phyloP scores from a whole-genome alignment of 768 basidiomycete species.

The Pleurotus platypus region DNA sequence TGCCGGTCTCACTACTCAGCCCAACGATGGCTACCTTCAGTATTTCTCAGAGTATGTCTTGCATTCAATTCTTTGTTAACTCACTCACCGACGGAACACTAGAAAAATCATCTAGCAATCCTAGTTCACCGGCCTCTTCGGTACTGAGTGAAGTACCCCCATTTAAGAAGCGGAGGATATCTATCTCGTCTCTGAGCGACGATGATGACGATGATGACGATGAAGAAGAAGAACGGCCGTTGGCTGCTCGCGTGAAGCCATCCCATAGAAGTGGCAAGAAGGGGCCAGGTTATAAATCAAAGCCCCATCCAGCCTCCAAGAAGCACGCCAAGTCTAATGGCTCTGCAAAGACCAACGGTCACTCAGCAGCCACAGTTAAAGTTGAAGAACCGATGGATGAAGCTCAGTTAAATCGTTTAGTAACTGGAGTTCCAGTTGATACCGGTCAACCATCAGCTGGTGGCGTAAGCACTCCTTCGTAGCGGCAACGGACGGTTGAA shows the following conservation, averaged over 20 bases:
- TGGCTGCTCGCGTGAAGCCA: constrained; percentile 41
- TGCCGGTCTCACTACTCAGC: constrained; percentile 47
- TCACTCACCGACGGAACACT: neutral
- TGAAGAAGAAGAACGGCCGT: constrained; percentile 57
- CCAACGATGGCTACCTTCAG: constrained; percentile 36
- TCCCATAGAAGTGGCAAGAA: constrained; percentile 50
- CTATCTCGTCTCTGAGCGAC: constrained; percentile 51
- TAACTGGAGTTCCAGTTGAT: constrained; percentile 79
- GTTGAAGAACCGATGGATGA: constrained; percentile 81
- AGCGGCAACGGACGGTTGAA: too few species aligned
- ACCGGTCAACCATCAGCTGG: constrained; percentile 41
- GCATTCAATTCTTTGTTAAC: constrained; percentile 1
- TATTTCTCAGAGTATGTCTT: constrained; percentile 46
- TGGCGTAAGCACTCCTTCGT: constrained; percentile 33
- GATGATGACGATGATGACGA: constrained; percentile 46
- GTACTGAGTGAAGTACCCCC: constrained; percentile 44
- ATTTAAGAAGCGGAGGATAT: constrained; percentile 50
- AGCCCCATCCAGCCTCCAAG: constrained; percentile 52
- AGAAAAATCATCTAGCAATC: neutral
- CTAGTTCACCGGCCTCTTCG: constrained; percentile 48
- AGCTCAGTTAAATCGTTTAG: constrained; percentile 69
- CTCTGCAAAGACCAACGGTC: constrained; percentile 26
- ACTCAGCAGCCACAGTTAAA: constrained; percentile 50
- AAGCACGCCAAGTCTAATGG: constrained; percentile 39
- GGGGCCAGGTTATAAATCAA: constrained; percentile 53